phyloP scores from a whole-genome alignment of 1,139 yeast genomes.

The Scheffersomyces insectosa region DNA sequence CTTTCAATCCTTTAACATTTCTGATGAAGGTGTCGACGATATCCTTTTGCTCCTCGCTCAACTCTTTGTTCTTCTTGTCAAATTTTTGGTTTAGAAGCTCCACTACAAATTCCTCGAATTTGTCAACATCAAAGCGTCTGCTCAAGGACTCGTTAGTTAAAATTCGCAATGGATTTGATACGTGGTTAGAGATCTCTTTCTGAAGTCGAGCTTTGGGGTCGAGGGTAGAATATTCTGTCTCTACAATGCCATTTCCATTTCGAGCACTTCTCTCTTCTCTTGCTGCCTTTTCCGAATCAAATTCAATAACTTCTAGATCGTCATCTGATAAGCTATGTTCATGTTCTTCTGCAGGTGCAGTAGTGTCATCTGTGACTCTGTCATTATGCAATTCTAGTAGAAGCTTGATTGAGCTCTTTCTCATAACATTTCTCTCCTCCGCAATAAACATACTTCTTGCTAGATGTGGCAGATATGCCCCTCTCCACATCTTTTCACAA shows the following conservation, averaged over 20 bases:
- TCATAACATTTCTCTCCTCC: slow-evolving; percentile 34
- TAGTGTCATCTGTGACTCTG: slow-evolving; percentile 8
- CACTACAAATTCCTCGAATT: background rate
- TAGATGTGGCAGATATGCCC: slow-evolving; percentile 12
- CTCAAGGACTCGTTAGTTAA: slow-evolving; percentile 6
- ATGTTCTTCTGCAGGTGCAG: slow-evolving; percentile 2
- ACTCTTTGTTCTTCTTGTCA: slow-evolving; percentile 8
- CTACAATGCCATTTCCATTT: background rate
- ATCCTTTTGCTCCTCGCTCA: slow-evolving; percentile 3
- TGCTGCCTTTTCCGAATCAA: slow-evolving; percentile 4
- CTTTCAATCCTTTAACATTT: background rate
- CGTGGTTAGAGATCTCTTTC: background rate
- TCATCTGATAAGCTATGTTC: slow-evolving; percentile 13
- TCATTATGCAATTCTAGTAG: slow-evolving; percentile 27
- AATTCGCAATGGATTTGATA: no score
- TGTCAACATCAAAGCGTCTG: no score
- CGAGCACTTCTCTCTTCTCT: background rate
- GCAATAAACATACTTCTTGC: slow-evolving; percentile 22
- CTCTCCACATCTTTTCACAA: slow-evolving; percentile 56
- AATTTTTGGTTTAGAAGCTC: slow-evolving; percentile 8
- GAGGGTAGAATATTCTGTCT: slow-evolving; percentile 3
- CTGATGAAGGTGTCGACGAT: slow-evolving; percentile 2
- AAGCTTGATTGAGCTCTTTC: slow-evolving; percentile 29
- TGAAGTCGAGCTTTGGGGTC: slow-evolving; percentile 8
- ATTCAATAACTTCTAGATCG: slow-evolving; percentile 25